Percentiles rank a stretch among this genome's conserved stretches.
Evolutionary conservation across 495 filamentous ascomycete genomes (phyloP).

Genomic region (Polyplosphaeria fusca): DNA sequence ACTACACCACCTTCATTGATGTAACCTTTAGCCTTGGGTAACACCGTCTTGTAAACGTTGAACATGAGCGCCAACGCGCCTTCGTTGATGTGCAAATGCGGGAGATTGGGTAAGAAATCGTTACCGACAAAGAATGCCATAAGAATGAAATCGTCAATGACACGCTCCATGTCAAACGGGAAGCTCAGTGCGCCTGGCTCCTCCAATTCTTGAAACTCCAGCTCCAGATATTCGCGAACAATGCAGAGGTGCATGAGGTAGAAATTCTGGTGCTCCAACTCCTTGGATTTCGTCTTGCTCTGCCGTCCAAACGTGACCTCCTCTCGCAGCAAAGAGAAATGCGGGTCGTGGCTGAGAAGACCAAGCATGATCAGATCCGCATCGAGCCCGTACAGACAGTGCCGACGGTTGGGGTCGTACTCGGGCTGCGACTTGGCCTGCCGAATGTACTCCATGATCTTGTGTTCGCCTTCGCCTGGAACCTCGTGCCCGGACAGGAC

Average conservation of each 20-base stretch:
- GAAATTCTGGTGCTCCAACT: constrained; percentile 98
- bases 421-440: constrained; percentile 89
- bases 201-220: constrained; percentile 94
- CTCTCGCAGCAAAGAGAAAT: constrained; percentile 95
- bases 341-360: constrained; percentile 92
- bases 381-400: constrained; percentile 96
- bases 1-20: constrained; percentile 95
- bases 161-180: constrained; percentile 87
- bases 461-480: constrained; percentile 98
- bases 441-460: constrained; percentile 99
- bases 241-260: constrained; percentile 96
- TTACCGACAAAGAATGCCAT: constrained; percentile 99
- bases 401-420: constrained; percentile 92
- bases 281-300: constrained; percentile 81
- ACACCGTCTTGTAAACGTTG: constrained; percentile 85
- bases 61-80: constrained; percentile 96
- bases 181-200: constrained; percentile 70
- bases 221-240: constrained; percentile 91
- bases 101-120: constrained; percentile 96
- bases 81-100: constrained; percentile 97
- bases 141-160: constrained; percentile 98
- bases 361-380: constrained; percentile 99
- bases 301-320: constrained; percentile 95
- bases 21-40: constrained; percentile 87
- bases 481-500: constrained; percentile 97